Evolutionary conservation across 176 grass and related monocot species (phyloP).

Genomic region (Paspalum notatum): DNA sequence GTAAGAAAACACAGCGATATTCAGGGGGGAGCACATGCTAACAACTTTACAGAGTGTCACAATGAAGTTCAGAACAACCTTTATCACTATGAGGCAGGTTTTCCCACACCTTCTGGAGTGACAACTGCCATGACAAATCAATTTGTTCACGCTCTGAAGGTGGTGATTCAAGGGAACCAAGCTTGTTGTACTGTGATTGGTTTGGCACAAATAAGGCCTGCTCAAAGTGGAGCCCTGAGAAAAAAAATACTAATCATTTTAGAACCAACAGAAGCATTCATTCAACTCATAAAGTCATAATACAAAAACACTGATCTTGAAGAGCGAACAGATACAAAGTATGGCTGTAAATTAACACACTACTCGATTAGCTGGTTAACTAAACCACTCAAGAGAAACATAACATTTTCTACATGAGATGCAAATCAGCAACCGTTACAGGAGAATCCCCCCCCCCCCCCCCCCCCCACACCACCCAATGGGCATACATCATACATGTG

Average conservation of each 20-base stretch:
- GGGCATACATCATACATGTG: conserved; percentile 18
- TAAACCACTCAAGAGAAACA: conserved; percentile 24
- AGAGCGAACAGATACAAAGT: background rate
- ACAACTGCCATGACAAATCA: conserved; percentile 91
- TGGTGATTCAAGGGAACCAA: conserved; percentile 68
- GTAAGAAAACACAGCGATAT: conserved; percentile 11
- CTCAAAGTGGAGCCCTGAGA: conserved; percentile 73
- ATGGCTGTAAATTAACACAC: background rate
- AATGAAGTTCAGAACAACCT: conserved; percentile 55
- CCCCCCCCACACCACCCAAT: no score
- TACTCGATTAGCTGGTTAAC: conserved; percentile 1
- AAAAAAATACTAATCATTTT: conserved; percentile 30
- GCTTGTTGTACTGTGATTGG: conserved; percentile 82
- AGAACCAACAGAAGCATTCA: conserved; percentile 18
- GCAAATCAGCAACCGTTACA: conserved; percentile 3
- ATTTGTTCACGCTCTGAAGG: conserved; percentile 71
- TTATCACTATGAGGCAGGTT: conserved; percentile 56
- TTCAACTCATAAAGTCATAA: conserved; percentile 17
- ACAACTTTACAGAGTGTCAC: conserved; percentile 23
- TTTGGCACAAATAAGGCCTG: conserved; percentile 92
- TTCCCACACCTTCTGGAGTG: conserved; percentile 81
- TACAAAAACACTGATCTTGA: conserved; percentile 27
- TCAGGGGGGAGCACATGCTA: background rate
- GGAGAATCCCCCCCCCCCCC: background rate
- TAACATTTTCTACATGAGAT: conserved; percentile 4